Evolutionary conservation across 768 basidiomycete genomes (phyloP), one percentile per base, ranked within the genome.

Genomic region (Amanita rubescens): DNA sequence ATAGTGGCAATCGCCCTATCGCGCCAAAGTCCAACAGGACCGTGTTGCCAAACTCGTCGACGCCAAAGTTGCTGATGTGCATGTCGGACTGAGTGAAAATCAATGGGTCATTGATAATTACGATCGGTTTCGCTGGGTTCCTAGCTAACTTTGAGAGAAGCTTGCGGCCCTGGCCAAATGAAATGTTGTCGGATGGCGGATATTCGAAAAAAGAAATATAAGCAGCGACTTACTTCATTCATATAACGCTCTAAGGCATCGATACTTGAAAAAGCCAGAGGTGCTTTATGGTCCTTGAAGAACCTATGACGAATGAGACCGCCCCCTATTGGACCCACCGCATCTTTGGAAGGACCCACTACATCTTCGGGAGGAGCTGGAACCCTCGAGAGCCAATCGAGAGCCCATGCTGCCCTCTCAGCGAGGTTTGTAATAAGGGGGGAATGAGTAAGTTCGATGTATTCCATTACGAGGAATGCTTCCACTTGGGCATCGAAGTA

Each of bases 401-500:
- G 43, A 57, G 66, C 66, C 41, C 55, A 33, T 52, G 58, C 54
- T 12, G 54, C 54, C 57, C 49, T 58, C 48, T 59, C 32, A 52
- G 58, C 55, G 39, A 48, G 41, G n/a, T n/a, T n/a, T n/a, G n/a
- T n/a, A n/a, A n/a, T n/a, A n/a, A n/a, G n/a, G n/a, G n/a, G n/a
- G n/a, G n/a, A n/a, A n/a, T n/a, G n/a, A n/a, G n/a, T n/a, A n/a
- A n/a, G n/a, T n/a, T n/a, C n/a, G 55, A 66, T 65, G 54, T 37
- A 56, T 54, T 67, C 65, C 60, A 65, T 66, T 55, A 66, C 60
- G 15, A 64, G 25, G 52, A 64, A 66, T 51, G 30, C 52, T 11
- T 20, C 58, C 38, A 27, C 3, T 49, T 57, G 11, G 19, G 57
- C 54, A 57, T 42, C 45, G 42, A 59, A 60, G 59, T 60, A 56